Percentiles rank a stretch among this genome's conserved stretches.
Evolutionary conservation across 1,284 basidiomycete species (phyloP).

Genomic region (Rhodofomes roseus): DNA sequence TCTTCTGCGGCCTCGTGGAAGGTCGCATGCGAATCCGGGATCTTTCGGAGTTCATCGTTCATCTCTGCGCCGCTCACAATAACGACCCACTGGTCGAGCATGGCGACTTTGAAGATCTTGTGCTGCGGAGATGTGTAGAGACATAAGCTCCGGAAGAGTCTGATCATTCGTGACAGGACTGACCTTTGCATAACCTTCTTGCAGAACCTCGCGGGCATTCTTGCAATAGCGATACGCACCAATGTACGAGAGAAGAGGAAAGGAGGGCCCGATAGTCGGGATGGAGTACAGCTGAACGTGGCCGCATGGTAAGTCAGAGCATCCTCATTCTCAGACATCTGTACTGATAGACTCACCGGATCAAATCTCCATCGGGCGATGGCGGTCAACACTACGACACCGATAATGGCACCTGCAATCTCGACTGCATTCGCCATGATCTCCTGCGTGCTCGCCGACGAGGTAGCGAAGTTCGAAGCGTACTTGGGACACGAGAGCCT

Average conservation of each 20-base stretch:
- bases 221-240: slow-evolving; percentile 4
- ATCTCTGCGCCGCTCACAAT: slow-evolving; percentile 29
- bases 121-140: slow-evolving; percentile 4
- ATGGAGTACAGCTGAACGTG: not conserved
- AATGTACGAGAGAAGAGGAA: slow-evolving; percentile 3
- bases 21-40: slow-evolving; percentile 31
- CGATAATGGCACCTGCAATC: not conserved
- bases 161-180: slow-evolving; percentile 1
- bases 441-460: not conserved
- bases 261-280: slow-evolving; percentile 2
- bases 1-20: slow-evolving; percentile 13
- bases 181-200: slow-evolving; percentile 38
- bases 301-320: not conserved
- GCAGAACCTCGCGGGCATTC: slow-evolving; percentile 22
- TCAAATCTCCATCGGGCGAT: not conserved
- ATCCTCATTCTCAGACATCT: not conserved
- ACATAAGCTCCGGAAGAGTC: not conserved
- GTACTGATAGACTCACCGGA: not conserved
- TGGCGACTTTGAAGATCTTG: slow-evolving; percentile 28
- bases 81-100: slow-evolving; percentile 28
- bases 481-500: no score
- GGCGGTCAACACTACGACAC: not conserved
- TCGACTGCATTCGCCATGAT: not conserved
- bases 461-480: no score
- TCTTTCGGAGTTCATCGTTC: slow-evolving; percentile 33